Evolutionary conservation across 2,329 filamentous ascomycete species (phyloP), one percentile per base, ranked within the genome.

Genomic region (Cladosporium sp.): DNA sequence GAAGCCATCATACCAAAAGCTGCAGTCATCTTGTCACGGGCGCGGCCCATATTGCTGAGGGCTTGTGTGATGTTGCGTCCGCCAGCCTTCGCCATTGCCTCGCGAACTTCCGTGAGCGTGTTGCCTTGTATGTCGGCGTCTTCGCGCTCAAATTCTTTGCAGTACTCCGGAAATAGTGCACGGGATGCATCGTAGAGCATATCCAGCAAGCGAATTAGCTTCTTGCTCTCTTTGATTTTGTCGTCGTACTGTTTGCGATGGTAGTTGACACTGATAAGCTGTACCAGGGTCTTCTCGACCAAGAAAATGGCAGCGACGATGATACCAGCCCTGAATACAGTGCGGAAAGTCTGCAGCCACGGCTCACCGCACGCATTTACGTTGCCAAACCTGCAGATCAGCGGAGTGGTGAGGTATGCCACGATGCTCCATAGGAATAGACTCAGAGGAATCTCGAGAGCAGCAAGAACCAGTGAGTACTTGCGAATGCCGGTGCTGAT

Each of bases 1-100:
- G 88, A 88, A 1, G 90, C 90, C 59, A 95, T 83, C 69, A 92
- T 91, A 25, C 91, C 91, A 72, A 95, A 90, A 1, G 87, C 88
- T 1, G 89, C 89, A 0, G 90, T 92, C 57, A 94, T 84, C 75
- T 92, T 94, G 78, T 91, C 90, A 65, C 90, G 88, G 43, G 93
- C 79, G 15, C 89, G 84, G 40, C 87, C 87, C 58, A 73, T 67
- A 20, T 72, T 71, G 59, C 81, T 78, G 58, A 94, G 86, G 17
- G 93, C 73, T 61, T 82, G 84, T 77, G 90, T 84, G 1, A 47
- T 47, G 43, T 47, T 47, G 28, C 89, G 89, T 3, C 86, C 86
- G 5, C 80, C 83, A 68, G 59, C 67, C 70, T 70, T 73, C 67
- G 40, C 61, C 28, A 68, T 51, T 15, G 55, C 72, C 69, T 60